Evolutionary conservation across 208 protist species (phyloP).

Genomic region (Leishmania martiniquensis): DNA sequence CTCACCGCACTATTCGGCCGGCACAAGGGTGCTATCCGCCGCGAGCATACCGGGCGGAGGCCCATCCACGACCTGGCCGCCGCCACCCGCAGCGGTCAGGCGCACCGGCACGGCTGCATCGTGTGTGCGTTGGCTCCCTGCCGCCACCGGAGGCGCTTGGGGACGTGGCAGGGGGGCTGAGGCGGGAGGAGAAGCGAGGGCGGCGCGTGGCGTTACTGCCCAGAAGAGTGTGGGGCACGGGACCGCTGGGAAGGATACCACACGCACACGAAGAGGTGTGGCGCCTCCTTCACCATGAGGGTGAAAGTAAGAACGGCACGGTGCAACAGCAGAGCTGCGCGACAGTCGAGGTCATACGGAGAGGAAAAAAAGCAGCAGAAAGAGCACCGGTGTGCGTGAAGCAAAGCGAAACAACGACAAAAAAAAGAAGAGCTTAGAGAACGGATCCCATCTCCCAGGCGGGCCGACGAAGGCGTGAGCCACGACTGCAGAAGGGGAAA

Average conservation of each 20-base stretch:
- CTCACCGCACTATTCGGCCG: not conserved
- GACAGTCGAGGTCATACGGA: too few species aligned
- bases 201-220: too few species aligned
- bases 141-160: not conserved
- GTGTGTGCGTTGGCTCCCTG: not conserved
- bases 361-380: not conserved
- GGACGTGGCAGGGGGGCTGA: not conserved
- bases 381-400: not conserved
- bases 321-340: too few species aligned
- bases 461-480: not conserved
- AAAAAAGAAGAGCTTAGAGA: conserved; percentile 4
- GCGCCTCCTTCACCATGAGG: not conserved
- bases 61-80: not conserved
- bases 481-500: not conserved
- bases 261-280: not conserved
- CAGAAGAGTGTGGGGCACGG: not conserved
- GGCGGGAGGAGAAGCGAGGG: not conserved
- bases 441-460: conserved; percentile 4
- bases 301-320: too few species aligned
- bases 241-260: not conserved
- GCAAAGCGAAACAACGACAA: not conserved
- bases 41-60: not conserved
- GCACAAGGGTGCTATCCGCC: not conserved
- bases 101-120: not conserved
- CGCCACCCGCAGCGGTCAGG: not conserved